Base-by-base conservation (phyloP, 805 yeast genomes). In the Zygoascus biomembranicola region DNA sequence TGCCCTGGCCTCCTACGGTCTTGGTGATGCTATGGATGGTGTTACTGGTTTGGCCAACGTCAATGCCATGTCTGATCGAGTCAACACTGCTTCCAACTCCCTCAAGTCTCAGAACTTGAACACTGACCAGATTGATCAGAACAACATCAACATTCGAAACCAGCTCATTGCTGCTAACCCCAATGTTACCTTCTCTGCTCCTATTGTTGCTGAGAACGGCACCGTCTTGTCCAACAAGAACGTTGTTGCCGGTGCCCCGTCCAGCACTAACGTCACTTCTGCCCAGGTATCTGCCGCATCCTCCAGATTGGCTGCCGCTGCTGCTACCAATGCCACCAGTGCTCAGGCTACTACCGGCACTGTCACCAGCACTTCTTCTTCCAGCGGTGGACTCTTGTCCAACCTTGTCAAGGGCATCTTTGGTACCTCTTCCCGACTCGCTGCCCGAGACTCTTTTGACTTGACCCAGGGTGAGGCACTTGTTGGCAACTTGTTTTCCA, bases 1-100 rank as follows among this genome's bases (percentile, higher is more conserved):
- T 53, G 56, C 55, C 18, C 35, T 47, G 37, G 47, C 55, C 19
- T 53, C 56, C 19, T 43, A 54, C 37, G 39, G 20, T 28, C 41
- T 52, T 20, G 56, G 56, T 37, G 46, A 43, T 20, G 51, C 55
- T 10, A 19, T 52, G 23, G 56, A 54, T 26, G 39, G 14, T 8
- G 35, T 43, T 19, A 47, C 54, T 18, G 56, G 56, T 8, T 5
- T n/a, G 45, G n/a, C 16, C 28, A n/a, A 9, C n/a, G 32, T n/a
- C 44, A 37, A 32, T 19, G 26, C 44, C 46, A 19, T 49, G 5
- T 49, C 51, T 19, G 45, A 49, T 28, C 44, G 45, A 37, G 51
- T 49, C 31, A 39, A 49, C 51, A 32, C 35, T 26, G 51, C 51
- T 14, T 49, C 51, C 41, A 32, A 26, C 11, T n/a, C 51, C 35